Evolutionary conservation across 2,329 filamentous ascomycete genomes (phyloP).

Genomic region (Sporothrix sp.): DNA sequence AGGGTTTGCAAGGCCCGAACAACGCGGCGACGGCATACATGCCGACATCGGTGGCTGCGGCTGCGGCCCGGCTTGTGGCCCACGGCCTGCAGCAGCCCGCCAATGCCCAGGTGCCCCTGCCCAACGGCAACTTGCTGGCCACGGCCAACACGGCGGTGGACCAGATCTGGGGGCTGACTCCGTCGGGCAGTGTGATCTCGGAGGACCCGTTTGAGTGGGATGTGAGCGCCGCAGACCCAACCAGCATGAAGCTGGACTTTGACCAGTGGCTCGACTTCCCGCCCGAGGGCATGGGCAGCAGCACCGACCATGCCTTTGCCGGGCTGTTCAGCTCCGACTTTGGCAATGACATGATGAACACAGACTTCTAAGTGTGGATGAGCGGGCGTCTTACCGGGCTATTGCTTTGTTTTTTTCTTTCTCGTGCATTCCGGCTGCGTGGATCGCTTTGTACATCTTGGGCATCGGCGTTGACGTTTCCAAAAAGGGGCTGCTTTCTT

Average conservation of each 20-base stretch:
- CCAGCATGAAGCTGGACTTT: slow-evolving; percentile 43
- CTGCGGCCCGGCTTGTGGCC: not conserved
- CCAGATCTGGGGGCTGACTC: slow-evolving; percentile 32
- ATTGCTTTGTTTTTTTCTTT: not conserved
- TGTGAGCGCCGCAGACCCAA: slow-evolving; percentile 30
- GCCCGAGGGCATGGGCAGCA: slow-evolving; percentile 31
- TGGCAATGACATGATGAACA: slow-evolving; percentile 16
- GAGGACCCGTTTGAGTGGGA: slow-evolving; percentile 45
- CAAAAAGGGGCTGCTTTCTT: not conserved
- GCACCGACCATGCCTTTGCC: slow-evolving; percentile 18
- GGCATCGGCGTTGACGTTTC: not conserved
- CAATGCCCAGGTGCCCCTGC: slow-evolving; percentile 16
- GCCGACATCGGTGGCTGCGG: slow-evolving; percentile 3
- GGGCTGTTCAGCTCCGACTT: slow-evolving; percentile 22
- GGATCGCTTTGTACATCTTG: not conserved
- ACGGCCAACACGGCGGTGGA: slow-evolving; percentile 30
- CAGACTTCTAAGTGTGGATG: slow-evolving; percentile 7
- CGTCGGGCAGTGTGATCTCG: slow-evolving; percentile 34
- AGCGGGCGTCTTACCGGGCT: not conserved
- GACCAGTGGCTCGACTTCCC: slow-evolving; percentile 52
- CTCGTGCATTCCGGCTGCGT: not conserved
- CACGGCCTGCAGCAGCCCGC: not conserved
- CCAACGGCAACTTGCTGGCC: slow-evolving; percentile 26
- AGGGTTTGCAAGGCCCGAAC: not conserved
- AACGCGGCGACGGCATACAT: slow-evolving; percentile 2